Percentiles rank a stretch among this genome's conserved stretches.
Conservation (phyloP, 345 rosid genomes). For the Boechera retrofracta region DNA sequence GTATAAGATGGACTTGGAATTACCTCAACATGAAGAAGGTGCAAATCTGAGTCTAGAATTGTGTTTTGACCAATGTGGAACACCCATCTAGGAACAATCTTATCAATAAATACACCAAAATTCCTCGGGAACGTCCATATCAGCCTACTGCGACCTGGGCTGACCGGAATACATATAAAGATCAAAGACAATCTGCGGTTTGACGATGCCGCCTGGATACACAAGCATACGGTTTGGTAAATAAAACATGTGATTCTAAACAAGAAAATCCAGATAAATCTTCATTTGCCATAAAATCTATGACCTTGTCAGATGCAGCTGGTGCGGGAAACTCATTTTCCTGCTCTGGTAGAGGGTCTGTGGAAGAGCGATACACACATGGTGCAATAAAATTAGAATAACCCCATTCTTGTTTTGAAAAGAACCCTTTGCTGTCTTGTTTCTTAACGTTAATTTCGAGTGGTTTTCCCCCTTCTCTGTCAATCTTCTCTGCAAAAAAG, state of each 20-base stretch:
- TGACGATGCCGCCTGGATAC: slow-evolving; percentile 39
- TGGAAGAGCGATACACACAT: slow-evolving; percentile 62
- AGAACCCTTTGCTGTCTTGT: slow-evolving; percentile 56
- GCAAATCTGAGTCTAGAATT: slow-evolving; percentile 85
- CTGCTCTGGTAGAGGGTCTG: slow-evolving; percentile 49
- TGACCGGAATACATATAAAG: slow-evolving; percentile 87
- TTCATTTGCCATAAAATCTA: not conserved
- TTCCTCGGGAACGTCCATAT: slow-evolving; percentile 87
- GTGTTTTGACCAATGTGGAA: slow-evolving; percentile 81
- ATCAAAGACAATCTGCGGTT: slow-evolving; percentile 58
- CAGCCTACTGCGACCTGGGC: slow-evolving; percentile 87
- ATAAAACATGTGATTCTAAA: slow-evolving; percentile 2
- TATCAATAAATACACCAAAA: slow-evolving; percentile 68
- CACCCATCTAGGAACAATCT: slow-evolving; percentile 81
- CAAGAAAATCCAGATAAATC: not conserved
- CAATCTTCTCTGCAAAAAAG: slow-evolving; percentile 59
- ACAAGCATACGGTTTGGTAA: not conserved
- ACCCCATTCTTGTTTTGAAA: slow-evolving; percentile 69
- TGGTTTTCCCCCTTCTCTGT: slow-evolving; percentile 93
- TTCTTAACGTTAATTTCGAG: slow-evolving; percentile 60
- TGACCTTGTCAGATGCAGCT: slow-evolving; percentile 51
- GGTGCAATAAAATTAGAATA: slow-evolving; percentile 67
- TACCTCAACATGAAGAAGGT: slow-evolving; percentile 90
- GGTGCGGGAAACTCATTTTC: slow-evolving; percentile 53
- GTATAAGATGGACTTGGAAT: slow-evolving; percentile 3